Evolutionary conservation across 2,329 filamentous ascomycete species (phyloP).

Genomic region (Trichoderma sp.): DNA sequence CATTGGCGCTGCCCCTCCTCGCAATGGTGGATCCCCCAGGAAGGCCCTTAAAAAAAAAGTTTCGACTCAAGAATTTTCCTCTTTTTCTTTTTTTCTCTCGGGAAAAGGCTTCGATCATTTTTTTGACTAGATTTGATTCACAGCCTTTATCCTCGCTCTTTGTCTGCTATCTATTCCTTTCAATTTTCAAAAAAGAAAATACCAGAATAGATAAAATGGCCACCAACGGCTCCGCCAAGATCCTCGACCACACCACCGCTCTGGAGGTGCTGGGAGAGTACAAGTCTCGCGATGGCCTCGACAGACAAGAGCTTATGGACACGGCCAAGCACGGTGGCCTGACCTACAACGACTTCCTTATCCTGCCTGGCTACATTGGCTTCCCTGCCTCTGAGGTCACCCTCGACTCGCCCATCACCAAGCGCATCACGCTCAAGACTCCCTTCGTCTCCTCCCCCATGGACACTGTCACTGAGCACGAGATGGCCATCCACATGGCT

Average conservation of each 20-base stretch:
- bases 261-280: conserved; percentile 81
- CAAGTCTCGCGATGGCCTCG: conserved; percentile 76
- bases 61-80: conserved; percentile 36
- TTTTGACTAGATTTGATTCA: conserved; percentile 31
- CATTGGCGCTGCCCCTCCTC: conserved; percentile 15
- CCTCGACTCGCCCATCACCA: conserved; percentile 90
- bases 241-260: conserved; percentile 72
- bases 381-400: conserved; percentile 87
- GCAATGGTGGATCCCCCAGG: conserved; percentile 8
- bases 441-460: conserved; percentile 97
- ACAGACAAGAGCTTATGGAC: conserved; percentile 82
- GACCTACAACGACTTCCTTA: conserved; percentile 98
- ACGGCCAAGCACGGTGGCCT: conserved; percentile 88
- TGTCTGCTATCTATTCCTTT: conserved; percentile 28
- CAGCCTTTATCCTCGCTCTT: conserved; percentile 42
- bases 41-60: conserved; percentile 37
- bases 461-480: conserved; percentile 99
- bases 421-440: conserved; percentile 92
- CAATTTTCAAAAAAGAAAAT: background rate
- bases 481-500: conserved; percentile 98
- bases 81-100: conserved; percentile 48
- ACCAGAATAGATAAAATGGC: conserved; percentile 57
- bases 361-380: conserved; percentile 96
- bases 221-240: conserved; percentile 52
- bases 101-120: conserved; percentile 48